A percentile compares a stretch with the other conserved stretches of the same genome.
Evolutionary conservation across 495 filamentous ascomycete species (phyloP).

Genomic region (Penicillium bialowiezense): DNA sequence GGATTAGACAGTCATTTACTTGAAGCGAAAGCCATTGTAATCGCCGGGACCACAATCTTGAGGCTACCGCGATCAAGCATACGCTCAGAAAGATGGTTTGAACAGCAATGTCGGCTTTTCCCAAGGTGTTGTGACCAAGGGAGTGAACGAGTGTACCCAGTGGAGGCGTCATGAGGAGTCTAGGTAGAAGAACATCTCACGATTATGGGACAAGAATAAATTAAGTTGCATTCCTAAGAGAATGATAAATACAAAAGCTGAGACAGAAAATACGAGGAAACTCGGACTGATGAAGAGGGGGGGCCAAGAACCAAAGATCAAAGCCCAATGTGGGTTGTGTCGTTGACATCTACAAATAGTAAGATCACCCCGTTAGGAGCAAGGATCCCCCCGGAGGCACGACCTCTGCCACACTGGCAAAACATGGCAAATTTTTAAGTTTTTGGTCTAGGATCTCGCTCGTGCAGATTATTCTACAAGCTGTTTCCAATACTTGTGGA

Average conservation of each 20-base stretch:
- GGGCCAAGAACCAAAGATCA: background rate
- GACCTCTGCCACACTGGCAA: background rate
- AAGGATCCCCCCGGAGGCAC: background rate
- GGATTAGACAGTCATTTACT: conserved; percentile 20
- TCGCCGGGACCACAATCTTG: conserved; percentile 22
- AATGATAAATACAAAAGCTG: background rate
- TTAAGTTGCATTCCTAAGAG: background rate
- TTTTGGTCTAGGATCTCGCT: background rate
- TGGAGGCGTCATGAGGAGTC: conserved; percentile 14
- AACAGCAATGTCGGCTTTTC: conserved; percentile 22
- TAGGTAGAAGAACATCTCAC: background rate
- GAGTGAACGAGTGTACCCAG: conserved; percentile 11
- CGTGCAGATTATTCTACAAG: background rate
- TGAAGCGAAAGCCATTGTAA: conserved; percentile 9
- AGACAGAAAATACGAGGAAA: background rate
- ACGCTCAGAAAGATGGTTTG: conserved; percentile 17
- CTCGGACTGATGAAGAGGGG: background rate
- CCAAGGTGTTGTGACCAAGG: conserved; percentile 25
- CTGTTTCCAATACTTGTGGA: no score
- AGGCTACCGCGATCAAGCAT: conserved; percentile 10
- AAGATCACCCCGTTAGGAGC: conserved; percentile 1
- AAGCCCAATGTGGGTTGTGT: background rate
- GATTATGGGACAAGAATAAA: no score
- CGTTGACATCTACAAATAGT: conserved; percentile 5
- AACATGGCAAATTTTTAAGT: background rate